A percentile compares a stretch with the other conserved stretches of the same genome.
phyloP scores from a whole-genome alignment of 192 early-diverging fungal genomes.

The Linnemannia exigua region DNA sequence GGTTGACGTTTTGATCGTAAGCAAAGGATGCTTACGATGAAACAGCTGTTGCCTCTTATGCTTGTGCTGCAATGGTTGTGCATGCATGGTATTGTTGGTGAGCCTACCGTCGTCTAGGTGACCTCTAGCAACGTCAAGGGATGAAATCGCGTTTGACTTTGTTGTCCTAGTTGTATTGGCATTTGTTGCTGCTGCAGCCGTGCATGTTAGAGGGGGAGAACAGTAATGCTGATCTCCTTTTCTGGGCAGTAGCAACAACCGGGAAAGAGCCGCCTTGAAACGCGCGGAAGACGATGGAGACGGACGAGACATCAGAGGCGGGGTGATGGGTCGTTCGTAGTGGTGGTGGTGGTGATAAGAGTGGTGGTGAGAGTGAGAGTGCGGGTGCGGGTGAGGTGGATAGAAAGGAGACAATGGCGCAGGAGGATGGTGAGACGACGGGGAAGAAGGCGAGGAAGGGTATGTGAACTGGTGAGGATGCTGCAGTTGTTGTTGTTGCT shows the following conservation, averaged over 20 bases:
- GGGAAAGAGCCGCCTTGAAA: constrained; percentile 25
- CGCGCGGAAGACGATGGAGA: background rate
- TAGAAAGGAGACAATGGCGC: background rate
- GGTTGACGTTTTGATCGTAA: constrained; percentile 8
- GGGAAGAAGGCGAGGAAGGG: background rate
- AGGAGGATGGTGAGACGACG: background rate
- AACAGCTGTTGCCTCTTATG: background rate
- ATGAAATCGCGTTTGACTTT: background rate
- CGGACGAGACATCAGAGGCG: background rate
- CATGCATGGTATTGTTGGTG: background rate
- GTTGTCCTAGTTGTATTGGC: background rate
- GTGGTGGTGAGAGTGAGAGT: too few relatives aligned
- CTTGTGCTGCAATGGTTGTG: background rate
- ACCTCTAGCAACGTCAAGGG: background rate
- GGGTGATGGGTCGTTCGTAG: background rate
- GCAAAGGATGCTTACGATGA: constrained; percentile 7
- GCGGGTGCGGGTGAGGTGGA: too few relatives aligned
- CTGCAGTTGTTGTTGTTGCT: background rate
- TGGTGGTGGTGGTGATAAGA: too few relatives aligned
- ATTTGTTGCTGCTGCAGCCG: background rate
- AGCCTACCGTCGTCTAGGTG: background rate
- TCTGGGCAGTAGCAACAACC: constrained; percentile 7
- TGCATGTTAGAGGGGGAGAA: background rate
- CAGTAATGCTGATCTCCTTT: constrained; percentile 8
- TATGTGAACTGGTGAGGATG: background rate